A percentile compares a stretch with the other conserved stretches of the same genome.
Conservation (phyloP, 371 early-diverging fungal species). For the Globomyces sp. region DNA sequence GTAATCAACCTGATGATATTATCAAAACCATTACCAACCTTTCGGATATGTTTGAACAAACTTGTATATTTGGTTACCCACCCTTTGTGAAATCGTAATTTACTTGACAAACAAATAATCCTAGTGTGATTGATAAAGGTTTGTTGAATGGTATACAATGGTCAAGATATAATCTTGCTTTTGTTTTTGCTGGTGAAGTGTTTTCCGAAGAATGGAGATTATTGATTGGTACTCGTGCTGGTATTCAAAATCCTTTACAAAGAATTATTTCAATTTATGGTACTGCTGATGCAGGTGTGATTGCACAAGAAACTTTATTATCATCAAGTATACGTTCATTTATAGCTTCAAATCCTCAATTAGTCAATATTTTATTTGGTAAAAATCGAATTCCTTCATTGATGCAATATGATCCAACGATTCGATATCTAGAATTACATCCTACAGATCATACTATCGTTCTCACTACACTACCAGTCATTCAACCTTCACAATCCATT, state of each 20-base stretch:
- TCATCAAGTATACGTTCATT: constrained; percentile 21
- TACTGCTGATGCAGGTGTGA: constrained; percentile 39
- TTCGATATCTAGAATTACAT: constrained; percentile 21
- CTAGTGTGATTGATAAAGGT: constrained; percentile 22
- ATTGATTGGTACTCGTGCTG: constrained; percentile 22
- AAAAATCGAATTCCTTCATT: constrained; percentile 29
- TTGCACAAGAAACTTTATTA: constrained; percentile 29
- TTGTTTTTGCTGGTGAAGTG: constrained; percentile 38
- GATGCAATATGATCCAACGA: constrained; percentile 33
- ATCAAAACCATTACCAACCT: constrained; percentile 14
- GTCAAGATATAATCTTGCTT: constrained; percentile 16
- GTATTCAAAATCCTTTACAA: constrained; percentile 1
- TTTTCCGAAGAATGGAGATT: constrained; percentile 34
- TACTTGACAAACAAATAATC: background rate
- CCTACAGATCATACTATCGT: constrained; percentile 20
- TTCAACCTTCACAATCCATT: background rate
- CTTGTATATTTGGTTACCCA: constrained; percentile 32
- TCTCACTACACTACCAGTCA: constrained; percentile 25
- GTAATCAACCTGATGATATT: constrained; percentile 30
- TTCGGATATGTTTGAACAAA: constrained; percentile 23
- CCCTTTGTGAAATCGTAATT: constrained; percentile 30
- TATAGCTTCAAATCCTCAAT: constrained; percentile 16
- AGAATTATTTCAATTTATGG: constrained; percentile 34
- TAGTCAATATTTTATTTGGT: constrained; percentile 26
- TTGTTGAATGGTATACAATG: constrained; percentile 13